phyloP scores from a whole-genome alignment of 441 rosid species.

The Erodium moschatum region DNA sequence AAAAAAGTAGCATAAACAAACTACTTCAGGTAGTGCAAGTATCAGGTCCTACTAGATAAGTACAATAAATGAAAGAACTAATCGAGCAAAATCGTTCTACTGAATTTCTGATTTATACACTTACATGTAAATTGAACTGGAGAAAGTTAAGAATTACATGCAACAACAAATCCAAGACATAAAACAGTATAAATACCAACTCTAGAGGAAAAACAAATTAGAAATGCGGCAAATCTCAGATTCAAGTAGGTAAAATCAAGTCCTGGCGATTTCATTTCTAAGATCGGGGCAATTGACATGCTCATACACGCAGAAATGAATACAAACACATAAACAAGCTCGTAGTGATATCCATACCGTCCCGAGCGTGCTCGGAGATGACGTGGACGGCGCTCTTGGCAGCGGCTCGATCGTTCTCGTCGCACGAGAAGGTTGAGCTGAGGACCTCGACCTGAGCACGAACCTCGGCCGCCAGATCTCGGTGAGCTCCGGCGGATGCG shows the following conservation, averaged over 20 bases:
- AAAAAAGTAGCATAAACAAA: not conserved
- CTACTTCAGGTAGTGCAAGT: not conserved
- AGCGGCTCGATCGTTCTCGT: slow-evolving; percentile 34
- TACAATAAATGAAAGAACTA: not conserved
- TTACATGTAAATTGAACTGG: not conserved
- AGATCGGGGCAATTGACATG: not conserved
- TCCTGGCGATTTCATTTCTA: not conserved
- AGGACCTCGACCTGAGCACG: slow-evolving; percentile 36
- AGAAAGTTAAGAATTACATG: not conserved
- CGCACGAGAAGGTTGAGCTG: slow-evolving; percentile 12
- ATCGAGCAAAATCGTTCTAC: not conserved
- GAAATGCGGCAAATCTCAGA: not conserved
- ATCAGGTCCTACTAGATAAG: not conserved
- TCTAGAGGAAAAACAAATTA: not conserved
- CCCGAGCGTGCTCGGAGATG: slow-evolving; percentile 40
- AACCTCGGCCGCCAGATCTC: slow-evolving; percentile 34
- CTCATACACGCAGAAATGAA: not conserved
- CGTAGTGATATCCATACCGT: slow-evolving; percentile 26
- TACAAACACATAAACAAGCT: not conserved
- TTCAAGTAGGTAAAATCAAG: not conserved
- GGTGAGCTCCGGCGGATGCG: slow-evolving; percentile 6
- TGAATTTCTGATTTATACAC: not conserved
- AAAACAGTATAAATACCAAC: not conserved
- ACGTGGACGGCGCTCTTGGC: slow-evolving; percentile 34
- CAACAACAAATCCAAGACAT: not conserved